Evolutionary conservation across 2,329 filamentous ascomycete species (phyloP).

Genomic region (Venturia effusa): DNA sequence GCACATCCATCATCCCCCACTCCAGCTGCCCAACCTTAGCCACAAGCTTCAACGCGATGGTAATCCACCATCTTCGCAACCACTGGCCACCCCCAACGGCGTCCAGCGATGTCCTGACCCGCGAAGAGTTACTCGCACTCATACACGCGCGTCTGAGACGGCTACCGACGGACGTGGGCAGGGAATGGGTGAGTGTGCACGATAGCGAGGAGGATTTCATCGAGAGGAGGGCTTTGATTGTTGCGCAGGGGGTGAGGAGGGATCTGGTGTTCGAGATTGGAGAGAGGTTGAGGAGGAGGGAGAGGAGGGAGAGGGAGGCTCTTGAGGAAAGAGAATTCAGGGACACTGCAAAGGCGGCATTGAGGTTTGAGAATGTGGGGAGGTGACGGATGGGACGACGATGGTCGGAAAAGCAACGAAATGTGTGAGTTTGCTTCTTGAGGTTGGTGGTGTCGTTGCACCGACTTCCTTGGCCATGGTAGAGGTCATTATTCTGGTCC

Average conservation of each 20-base stretch:
- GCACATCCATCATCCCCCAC: not conserved
- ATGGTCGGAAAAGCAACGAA: not conserved
- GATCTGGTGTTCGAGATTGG: not conserved
- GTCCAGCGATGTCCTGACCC: not conserved
- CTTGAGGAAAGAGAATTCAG: not conserved
- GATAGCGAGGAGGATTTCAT: slow-evolving; percentile 2
- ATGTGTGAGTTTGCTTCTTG: not conserved
- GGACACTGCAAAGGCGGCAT: not conserved
- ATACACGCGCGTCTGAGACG: not conserved
- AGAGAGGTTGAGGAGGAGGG: not conserved
- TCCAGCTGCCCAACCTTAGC: not conserved
- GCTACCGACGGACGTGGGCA: not conserved
- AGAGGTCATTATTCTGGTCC: no score
- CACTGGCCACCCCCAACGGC: not conserved
- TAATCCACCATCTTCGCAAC: not conserved
- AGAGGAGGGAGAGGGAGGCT: not conserved
- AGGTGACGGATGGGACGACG: not conserved
- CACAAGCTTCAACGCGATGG: not conserved
- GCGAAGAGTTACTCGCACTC: not conserved
- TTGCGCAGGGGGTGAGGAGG: not conserved
- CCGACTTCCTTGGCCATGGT: no score
- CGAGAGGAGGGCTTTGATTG: not conserved
- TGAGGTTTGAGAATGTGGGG: not conserved
- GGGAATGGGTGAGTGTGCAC: not conserved
- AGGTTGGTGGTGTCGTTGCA: not conserved